Evolutionary conservation across 2,329 filamentous ascomycete species (phyloP).

Genomic region (Monosporascus sp.): DNA sequence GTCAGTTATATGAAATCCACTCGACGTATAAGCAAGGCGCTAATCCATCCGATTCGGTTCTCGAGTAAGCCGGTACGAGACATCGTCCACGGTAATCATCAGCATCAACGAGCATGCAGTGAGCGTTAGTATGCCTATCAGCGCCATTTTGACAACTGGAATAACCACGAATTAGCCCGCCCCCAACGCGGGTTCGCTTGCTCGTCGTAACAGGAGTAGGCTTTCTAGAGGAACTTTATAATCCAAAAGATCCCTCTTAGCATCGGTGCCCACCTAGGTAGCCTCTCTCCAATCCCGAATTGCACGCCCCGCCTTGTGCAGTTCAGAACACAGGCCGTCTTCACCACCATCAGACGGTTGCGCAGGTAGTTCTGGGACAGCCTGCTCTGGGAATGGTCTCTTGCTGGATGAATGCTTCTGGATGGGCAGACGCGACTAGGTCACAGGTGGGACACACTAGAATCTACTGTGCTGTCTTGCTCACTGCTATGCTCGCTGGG

Average conservation of each 20-base stretch:
- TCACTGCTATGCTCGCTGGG: conserved; percentile 50
- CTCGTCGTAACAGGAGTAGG: background rate
- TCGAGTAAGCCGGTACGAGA: conserved; percentile 16
- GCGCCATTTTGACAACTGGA: conserved; percentile 5
- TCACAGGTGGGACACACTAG: background rate
- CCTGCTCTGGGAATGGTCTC: background rate
- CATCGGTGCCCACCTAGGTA: background rate
- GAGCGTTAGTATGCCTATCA: conserved; percentile 38
- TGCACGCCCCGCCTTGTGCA: background rate
- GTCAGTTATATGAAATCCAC: conserved; percentile 59
- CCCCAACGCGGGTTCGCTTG: background rate
- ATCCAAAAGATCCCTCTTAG: background rate
- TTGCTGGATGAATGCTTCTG: background rate
- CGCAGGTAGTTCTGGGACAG: background rate
- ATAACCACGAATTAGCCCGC: background rate
- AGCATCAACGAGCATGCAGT: conserved; percentile 59
- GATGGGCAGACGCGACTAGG: background rate
- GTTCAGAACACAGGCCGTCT: background rate
- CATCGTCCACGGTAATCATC: conserved; percentile 19
- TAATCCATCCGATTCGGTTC: conserved; percentile 19
- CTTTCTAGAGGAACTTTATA: background rate
- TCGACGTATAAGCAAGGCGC: conserved; percentile 25
- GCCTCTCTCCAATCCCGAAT: background rate
- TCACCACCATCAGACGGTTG: background rate
- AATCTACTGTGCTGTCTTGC: conserved; percentile 29